Base-by-base conservation (phyloP, 352 stramenopile genomes). In the Pythium aphanidermatum region DNA sequence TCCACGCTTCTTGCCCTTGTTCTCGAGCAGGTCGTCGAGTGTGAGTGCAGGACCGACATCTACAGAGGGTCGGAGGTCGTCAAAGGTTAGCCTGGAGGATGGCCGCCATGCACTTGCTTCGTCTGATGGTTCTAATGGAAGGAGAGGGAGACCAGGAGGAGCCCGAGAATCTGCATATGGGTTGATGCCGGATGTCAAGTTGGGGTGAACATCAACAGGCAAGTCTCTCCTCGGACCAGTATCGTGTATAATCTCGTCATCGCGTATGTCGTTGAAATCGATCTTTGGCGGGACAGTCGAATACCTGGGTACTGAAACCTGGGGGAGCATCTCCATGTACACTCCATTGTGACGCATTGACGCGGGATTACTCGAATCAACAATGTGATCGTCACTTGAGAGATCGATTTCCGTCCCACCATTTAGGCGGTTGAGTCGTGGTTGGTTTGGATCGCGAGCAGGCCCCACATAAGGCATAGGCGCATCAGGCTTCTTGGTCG, bases 261-360 rank as follows among this genome's bases (percentile, higher is more conserved):
- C 55, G 23, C 20, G 20, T 35, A 63, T 63, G 27, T 64, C 55
- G 48, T 64, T 64, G 28, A 48, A 55, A 26, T 47, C 41, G 5
- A 55, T 58, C 26, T 41, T 36, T 2, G 46, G 39, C 16, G 34
- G 20, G 1, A 12, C 27, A 9, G 33, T 32, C 17, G 31, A 31
- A 30, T 17, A 30, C n/a, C 30, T 21, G 11, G 21, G 46, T 12
- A 38, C 25, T 2, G 35, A 25, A 16, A 28, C 3, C 13, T 20
- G 14, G 3, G 34, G 41, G 24, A 36, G 42, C 56, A 65, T 65
- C 36, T 59, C 44, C 49, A 59, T 48, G 50, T 65, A 65, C 36
- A 60, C 21, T 12, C 49, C 56, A 17, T 65, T 32, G 39, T 65
- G 56, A 8, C 56, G 56, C 49, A 59, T 55, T 5, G 39, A 58